Evolutionary conservation across 2,329 filamentous ascomycete genomes (phyloP).

Genomic region (Aspergillus flavus): DNA sequence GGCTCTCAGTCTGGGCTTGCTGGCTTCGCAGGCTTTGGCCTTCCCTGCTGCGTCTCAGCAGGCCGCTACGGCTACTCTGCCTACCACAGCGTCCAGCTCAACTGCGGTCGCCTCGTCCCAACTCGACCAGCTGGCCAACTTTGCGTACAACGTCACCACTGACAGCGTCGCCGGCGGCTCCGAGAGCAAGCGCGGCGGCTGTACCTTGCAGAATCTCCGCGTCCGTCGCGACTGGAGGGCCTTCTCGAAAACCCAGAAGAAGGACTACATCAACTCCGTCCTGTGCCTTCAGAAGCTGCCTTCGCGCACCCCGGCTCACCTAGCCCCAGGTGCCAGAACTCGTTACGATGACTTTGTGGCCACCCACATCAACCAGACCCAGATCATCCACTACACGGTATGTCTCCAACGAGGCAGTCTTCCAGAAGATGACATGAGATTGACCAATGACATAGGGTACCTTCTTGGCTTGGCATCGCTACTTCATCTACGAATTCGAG

Average conservation of each 20-base stretch:
- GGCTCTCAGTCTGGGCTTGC: conserved; percentile 17
- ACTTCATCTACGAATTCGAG: conserved; percentile 36
- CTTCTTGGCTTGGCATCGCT: conserved; percentile 41
- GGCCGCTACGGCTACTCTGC: conserved; percentile 3
- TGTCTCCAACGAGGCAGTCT: conserved; percentile 2
- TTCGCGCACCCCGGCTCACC: conserved; percentile 33
- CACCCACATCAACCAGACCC: conserved; percentile 52
- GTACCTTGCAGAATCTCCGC: conserved; percentile 20
- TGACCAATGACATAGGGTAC: conserved; percentile 21
- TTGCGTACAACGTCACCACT: conserved; percentile 17
- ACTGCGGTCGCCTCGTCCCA: conserved; percentile 17
- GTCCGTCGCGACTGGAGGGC: conserved; percentile 33
- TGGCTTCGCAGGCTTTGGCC: conserved; percentile 18
- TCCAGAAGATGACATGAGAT: not conserved
- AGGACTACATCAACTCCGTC: conserved; percentile 50
- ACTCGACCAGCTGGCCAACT: conserved; percentile 16
- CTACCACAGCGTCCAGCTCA: conserved; percentile 10
- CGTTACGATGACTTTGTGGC: conserved; percentile 56
- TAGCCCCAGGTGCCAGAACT: conserved; percentile 48
- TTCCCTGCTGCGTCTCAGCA: conserved; percentile 12
- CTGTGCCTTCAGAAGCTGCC: conserved; percentile 48
- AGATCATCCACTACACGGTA: conserved; percentile 46
- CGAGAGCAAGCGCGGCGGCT: conserved; percentile 11
- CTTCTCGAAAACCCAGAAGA: conserved; percentile 37
- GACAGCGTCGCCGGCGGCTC: conserved; percentile 9